Percentiles rank a stretch among this genome's conserved stretches.
Evolutionary conservation across 345 rosid species (phyloP).

Genomic region (Eucalyptus camaldulensis): DNA sequence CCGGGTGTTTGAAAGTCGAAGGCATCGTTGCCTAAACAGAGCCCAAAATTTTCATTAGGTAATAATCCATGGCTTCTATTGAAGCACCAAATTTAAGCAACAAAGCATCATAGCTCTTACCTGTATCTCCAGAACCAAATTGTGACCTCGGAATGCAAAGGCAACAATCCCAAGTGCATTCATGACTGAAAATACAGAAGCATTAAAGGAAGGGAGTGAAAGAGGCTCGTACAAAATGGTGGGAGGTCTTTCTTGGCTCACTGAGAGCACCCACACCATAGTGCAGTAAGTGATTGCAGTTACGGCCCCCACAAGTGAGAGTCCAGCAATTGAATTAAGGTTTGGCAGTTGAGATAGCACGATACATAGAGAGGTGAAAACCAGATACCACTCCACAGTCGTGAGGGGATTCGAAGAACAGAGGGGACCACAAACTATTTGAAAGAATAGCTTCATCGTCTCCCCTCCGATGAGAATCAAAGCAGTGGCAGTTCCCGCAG

Average conservation of each 20-base stretch:
- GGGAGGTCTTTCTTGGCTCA: conserved; percentile 82
- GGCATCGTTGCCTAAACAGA: conserved; percentile 84
- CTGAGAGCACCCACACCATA: conserved; percentile 97
- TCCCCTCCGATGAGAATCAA: conserved; percentile 90
- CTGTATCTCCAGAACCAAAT: conserved; percentile 88
- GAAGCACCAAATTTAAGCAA: neutral
- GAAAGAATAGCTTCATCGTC: conserved; percentile 90
- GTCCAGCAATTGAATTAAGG: conserved; percentile 94
- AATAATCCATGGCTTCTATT: neutral
- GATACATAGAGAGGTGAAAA: conserved; percentile 85
- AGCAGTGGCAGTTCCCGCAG: conserved; percentile 96
- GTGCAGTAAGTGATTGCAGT: conserved; percentile 89
- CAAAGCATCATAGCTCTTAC: conserved; percentile 5
- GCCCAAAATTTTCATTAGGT: neutral
- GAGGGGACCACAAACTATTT: conserved; percentile 82
- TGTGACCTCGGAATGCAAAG: conserved; percentile 92
- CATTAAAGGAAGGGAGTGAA: conserved; percentile 45
- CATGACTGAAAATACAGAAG: conserved; percentile 54
- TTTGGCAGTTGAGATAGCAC: conserved; percentile 97
- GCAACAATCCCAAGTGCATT: conserved; percentile 96
- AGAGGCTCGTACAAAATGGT: conserved; percentile 67
- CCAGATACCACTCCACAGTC: conserved; percentile 93
- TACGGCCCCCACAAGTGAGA: conserved; percentile 86
- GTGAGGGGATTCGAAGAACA: conserved; percentile 87
- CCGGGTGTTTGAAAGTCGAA: conserved; percentile 93